Evolutionary conservation across 352 stramenopile genomes (phyloP).

Genomic region (Pythium periplocum): DNA sequence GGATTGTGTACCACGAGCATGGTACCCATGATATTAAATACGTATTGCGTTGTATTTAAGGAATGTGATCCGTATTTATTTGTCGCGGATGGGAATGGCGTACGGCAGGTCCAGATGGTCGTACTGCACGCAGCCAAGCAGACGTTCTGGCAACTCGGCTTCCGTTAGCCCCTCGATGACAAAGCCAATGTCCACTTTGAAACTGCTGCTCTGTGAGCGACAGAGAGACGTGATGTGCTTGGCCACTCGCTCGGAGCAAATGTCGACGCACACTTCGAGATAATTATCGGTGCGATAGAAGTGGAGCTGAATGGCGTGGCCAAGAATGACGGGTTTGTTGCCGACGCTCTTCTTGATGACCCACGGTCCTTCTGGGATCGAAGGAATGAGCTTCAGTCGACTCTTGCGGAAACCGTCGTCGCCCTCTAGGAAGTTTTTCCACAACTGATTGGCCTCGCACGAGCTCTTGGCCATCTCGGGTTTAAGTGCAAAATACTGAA

Average conservation of each 20-base stretch:
- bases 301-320: constrained; percentile 49
- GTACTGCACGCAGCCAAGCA: constrained; percentile 78
- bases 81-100: constrained; percentile 41
- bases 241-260: constrained; percentile 67
- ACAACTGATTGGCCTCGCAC: constrained; percentile 26
- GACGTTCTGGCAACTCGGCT: constrained; percentile 66
- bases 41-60: constrained; percentile 2
- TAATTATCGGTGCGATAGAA: constrained; percentile 63
- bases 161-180: constrained; percentile 70
- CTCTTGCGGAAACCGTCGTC: constrained; percentile 67
- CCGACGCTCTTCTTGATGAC: constrained; percentile 79
- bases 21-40: not conserved
- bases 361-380: constrained; percentile 73
- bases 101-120: constrained; percentile 63
- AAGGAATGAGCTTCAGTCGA: constrained; percentile 77
- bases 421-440: constrained; percentile 53
- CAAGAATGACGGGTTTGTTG: constrained; percentile 71
- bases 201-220: constrained; percentile 50
- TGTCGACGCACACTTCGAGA: constrained; percentile 73
- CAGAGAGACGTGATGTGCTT: constrained; percentile 77
- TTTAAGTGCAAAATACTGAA: constrained; percentile 73
- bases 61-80: not conserved
- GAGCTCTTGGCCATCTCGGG: constrained; percentile 7
- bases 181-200: constrained; percentile 78
- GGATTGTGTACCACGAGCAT: no score